Percentiles rank a stretch among this genome's conserved stretches.
Evolutionary conservation across 768 basidiomycete species (phyloP).

Genomic region (Lactifluus piperatus): DNA sequence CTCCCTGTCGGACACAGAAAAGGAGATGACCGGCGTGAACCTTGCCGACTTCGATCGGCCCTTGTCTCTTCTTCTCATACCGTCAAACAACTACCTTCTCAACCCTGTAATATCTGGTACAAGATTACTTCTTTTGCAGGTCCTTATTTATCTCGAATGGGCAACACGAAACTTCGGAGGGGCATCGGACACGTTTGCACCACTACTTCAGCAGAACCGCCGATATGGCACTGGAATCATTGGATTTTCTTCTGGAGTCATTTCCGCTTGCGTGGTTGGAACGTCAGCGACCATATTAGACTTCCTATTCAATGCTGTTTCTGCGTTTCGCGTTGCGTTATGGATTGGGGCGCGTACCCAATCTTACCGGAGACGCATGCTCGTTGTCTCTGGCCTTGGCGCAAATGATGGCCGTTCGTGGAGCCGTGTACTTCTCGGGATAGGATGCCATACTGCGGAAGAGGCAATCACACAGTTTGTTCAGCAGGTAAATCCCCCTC

Average conservation of each 20-base stretch:
- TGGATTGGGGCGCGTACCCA: slow-evolving; percentile 44
- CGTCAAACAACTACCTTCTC: slow-evolving; percentile 29
- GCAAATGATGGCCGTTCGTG: slow-evolving; percentile 31
- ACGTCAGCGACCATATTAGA: slow-evolving; percentile 33
- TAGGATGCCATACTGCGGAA: slow-evolving; percentile 24
- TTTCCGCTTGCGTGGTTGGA: slow-evolving; percentile 44
- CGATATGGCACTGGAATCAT: slow-evolving; percentile 33
- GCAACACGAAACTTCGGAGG: slow-evolving; percentile 22
- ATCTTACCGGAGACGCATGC: slow-evolving; percentile 23
- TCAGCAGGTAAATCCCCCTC: slow-evolving; percentile 19
- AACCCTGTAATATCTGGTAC: slow-evolving; percentile 45
- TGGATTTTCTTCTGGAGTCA: slow-evolving; percentile 50
- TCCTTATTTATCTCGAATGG: slow-evolving; percentile 43
- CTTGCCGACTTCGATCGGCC: slow-evolving; percentile 36
- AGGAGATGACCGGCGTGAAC: slow-evolving; percentile 29
- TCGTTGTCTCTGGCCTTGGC: slow-evolving; percentile 17
- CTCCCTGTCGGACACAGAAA: slow-evolving; percentile 33
- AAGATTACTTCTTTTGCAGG: slow-evolving; percentile 42
- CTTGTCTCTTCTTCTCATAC: slow-evolving; percentile 32
- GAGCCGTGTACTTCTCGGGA: slow-evolving; percentile 36
- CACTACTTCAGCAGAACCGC: slow-evolving; percentile 30
- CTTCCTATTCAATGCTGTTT: slow-evolving; percentile 37
- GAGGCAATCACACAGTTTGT: slow-evolving; percentile 24
- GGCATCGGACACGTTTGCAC: slow-evolving; percentile 21
- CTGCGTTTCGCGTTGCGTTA: slow-evolving; percentile 42